Evolutionary conservation across 1,284 basidiomycete species (phyloP), one percentile per base, ranked within the genome.

Genomic region (Cryptococcus maquisensis): DNA sequence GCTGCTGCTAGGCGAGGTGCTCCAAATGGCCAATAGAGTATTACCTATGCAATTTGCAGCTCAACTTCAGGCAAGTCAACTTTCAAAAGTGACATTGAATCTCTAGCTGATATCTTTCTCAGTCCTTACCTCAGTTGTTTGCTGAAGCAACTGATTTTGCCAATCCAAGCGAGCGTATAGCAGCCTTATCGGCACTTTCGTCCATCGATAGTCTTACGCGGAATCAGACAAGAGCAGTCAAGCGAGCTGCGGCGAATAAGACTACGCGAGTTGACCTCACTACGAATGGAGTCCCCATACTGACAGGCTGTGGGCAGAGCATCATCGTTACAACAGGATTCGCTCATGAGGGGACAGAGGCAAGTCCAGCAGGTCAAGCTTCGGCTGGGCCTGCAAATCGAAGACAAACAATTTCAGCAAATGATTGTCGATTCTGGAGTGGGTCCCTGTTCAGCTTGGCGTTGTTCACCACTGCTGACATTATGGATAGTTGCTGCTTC

Each of bases 161-260:
- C 56, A 82, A 87, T 66, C 69, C 73, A 0, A 57, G 60, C 9
- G 69, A 75, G 35, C 81, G 90, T 24, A 89, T 91, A 55, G 80
- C 92, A 6, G 93, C 93, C 2, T 87, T 88, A 9, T 83, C 86
- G 8, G 87, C 93, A 0, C 78, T 99, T 46, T 86, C 88, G 0
- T 86, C 89, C 1, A 90, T 99, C 43, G 91, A 96, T 68, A 90
- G 87, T 64, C 85, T 96, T 72, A 92, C 95, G 65, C 85, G 93
- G 10, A 91, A 94, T 70, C 82, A 84, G 45, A 47, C 51, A 23
- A 62, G 62, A 41, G 53, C 55, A 28, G 51, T 55, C 20, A 49
- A 52, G 43, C 44, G 54, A 32, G 40, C 59, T 4, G 49, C 50
- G 7, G 51, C 47, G 35, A 56, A 59, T 13, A 58, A 43, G 36